Conservation (phyloP, 164 flowering plant species). For the Magnolia kwangsiensis region DNA sequence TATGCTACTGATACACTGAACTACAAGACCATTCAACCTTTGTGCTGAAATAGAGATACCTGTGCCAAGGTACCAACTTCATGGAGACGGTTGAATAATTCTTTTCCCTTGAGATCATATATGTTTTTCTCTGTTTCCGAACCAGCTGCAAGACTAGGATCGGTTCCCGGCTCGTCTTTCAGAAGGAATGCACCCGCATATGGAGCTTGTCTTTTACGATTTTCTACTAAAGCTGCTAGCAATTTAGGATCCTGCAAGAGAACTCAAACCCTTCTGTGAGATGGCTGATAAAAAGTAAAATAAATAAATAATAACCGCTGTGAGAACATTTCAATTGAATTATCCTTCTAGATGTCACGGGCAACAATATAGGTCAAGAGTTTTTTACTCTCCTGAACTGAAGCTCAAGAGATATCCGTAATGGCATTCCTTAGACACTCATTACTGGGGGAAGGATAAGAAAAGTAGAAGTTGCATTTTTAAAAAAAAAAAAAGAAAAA, state of each 20-base stretch:
- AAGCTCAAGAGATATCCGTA: neutral
- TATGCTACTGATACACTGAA: neutral
- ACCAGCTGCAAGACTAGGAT: slow-evolving; percentile 40
- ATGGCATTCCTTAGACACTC: too few relatives aligned
- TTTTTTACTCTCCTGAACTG: neutral
- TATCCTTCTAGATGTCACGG: too few relatives aligned
- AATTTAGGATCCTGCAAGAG: slow-evolving; percentile 82
- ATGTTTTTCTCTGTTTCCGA: slow-evolving; percentile 67
- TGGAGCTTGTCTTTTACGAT: slow-evolving; percentile 76
- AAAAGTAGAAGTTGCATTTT: neutral
- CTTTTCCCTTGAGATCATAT: slow-evolving; percentile 76
- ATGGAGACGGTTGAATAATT: slow-evolving; percentile 79
- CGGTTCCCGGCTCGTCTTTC: slow-evolving; percentile 77
- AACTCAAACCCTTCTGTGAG: neutral
- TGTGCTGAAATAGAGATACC: slow-evolving; percentile 35
- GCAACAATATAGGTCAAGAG: neutral
- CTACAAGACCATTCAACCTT: neutral
- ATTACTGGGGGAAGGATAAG: too few relatives aligned
- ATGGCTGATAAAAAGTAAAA: neutral
- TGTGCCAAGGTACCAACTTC: slow-evolving; percentile 98
- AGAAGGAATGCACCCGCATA: slow-evolving; percentile 96
- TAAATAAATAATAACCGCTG: too few relatives aligned
- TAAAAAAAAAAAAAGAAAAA: too few relatives aligned
- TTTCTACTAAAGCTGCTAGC: slow-evolving; percentile 77
- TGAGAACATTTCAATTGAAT: neutral